Conservation (phyloP, 1,284 basidiomycete genomes). For the Microbotryum violaceum region DNA sequence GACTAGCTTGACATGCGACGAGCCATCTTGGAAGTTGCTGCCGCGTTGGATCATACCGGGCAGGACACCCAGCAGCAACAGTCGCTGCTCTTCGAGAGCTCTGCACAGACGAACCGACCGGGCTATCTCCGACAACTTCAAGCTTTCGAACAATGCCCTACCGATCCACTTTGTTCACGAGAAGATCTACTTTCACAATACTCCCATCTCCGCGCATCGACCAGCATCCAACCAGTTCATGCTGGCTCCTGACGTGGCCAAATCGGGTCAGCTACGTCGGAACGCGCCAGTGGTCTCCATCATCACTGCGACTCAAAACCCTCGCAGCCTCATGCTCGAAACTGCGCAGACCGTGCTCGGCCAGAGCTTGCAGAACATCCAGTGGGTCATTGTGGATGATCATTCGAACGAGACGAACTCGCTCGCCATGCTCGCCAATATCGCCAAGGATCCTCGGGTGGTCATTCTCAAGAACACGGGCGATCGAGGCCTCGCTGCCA, state of each 20-base stretch:
- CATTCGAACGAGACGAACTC: conserved; percentile 17
- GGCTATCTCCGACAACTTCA: conserved; percentile 6
- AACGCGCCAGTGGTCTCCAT: conserved; percentile 19
- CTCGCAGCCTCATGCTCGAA: conserved; percentile 21
- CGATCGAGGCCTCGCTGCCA: conserved; percentile 15
- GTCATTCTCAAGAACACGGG: conserved; percentile 17
- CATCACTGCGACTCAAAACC: conserved; percentile 30
- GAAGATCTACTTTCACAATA: conserved; percentile 25
- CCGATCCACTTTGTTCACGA: conserved; percentile 23
- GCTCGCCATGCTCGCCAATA: conserved; percentile 7
- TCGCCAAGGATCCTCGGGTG: conserved; percentile 26
- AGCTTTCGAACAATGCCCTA: conserved; percentile 16
- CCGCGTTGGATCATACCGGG: background rate
- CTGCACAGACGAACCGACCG: conserved; percentile 3
- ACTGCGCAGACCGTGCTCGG: conserved; percentile 22
- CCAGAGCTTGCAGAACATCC: conserved; percentile 25
- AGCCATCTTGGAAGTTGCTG: background rate
- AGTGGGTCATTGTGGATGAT: conserved; percentile 30
- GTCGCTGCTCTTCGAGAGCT: background rate
- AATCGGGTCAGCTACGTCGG: conserved; percentile 1
- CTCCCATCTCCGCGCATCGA: conserved; percentile 22
- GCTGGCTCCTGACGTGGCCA: conserved; percentile 12
- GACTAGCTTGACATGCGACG: background rate
- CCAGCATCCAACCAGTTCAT: conserved; percentile 25
- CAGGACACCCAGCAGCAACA: background rate